A percentile compares a stretch with the other conserved stretches of the same genome.
These are phyloP conservation scores for Xanthoconium purpureum DNA, from an alignment of 768 basidiomycete species.

Conservation along the genomic window DNA sequence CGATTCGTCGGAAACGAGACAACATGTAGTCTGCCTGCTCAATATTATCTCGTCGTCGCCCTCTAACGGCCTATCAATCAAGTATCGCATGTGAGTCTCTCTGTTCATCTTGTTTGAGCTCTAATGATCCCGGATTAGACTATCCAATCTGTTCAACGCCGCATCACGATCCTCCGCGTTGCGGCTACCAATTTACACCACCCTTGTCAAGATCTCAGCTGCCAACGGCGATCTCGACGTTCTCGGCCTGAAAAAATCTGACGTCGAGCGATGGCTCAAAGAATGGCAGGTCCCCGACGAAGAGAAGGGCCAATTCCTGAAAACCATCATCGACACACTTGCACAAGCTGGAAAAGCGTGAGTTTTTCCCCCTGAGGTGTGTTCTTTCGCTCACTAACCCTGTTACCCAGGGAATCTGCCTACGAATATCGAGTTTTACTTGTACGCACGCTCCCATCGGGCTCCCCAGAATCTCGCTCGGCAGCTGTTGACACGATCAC, in stretches of 20 bases:
- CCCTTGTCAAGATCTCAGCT: constrained; percentile 58
- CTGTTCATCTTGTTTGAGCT: not conserved
- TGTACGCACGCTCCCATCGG: constrained; percentile 55
- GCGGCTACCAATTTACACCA: constrained; percentile 58
- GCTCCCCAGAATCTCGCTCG: constrained; percentile 47
- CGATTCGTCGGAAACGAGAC: constrained; percentile 53
- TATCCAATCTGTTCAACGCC: constrained; percentile 82
- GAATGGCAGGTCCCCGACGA: constrained; percentile 69
- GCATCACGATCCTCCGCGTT: constrained; percentile 63
- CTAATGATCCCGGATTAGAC: constrained; percentile 38
- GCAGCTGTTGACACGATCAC: constrained; percentile 63
- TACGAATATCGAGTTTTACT: constrained; percentile 66
- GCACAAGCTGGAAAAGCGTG: constrained; percentile 58
- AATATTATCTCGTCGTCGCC: constrained; percentile 53
- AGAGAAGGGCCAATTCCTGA: constrained; percentile 65
- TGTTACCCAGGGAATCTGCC: constrained; percentile 45
- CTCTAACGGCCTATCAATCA: constrained; percentile 52
- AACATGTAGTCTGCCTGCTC: constrained; percentile 49
- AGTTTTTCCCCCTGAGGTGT: constrained; percentile 27
- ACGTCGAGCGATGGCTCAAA: constrained; percentile 73
- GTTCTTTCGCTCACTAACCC: not conserved
- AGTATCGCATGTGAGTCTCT: constrained; percentile 65
- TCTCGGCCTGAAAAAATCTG: constrained; percentile 55
- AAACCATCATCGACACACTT: constrained; percentile 58
- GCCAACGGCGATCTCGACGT: constrained; percentile 59